Percentiles rank a stretch among this genome's conserved stretches.
Evolutionary conservation across 2,329 filamentous ascomycete species (phyloP).

Genomic region (Trichoderma simmonsii): DNA sequence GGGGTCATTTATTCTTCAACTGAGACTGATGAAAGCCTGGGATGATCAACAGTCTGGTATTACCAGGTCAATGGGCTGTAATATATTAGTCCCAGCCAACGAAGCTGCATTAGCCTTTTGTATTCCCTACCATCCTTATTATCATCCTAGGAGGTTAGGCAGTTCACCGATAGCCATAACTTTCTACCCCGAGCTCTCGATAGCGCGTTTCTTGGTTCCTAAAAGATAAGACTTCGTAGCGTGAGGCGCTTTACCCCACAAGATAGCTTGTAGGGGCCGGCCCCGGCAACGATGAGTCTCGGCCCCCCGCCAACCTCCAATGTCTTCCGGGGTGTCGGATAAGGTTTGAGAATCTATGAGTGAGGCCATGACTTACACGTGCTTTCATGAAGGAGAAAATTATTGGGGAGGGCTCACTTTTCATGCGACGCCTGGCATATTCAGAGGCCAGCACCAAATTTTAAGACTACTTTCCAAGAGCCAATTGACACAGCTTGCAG

Average conservation of each 20-base stretch:
- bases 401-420: neutral
- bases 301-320: neutral
- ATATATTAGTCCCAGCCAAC: neutral
- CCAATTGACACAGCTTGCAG: rapidly evolving
- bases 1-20: neutral
- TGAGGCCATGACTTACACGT: neutral
- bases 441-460: neutral
- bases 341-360: neutral
- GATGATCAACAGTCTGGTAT: neutral
- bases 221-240: neutral
- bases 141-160: neutral
- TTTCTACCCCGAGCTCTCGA: neutral
- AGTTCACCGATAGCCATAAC: neutral
- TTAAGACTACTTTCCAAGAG: neutral
- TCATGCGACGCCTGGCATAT: neutral
- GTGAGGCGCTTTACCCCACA: neutral
- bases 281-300: neutral
- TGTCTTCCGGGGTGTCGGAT: neutral
- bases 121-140: neutral
- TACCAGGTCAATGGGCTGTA: neutral
- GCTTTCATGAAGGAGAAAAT: neutral
- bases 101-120: neutral
- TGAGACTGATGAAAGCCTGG: neutral
- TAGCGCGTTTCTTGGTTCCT: neutral
- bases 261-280: neutral